phyloP scores from a whole-genome alignment of 192 early-diverging fungal species.

The Coemansia guatemalensis region DNA sequence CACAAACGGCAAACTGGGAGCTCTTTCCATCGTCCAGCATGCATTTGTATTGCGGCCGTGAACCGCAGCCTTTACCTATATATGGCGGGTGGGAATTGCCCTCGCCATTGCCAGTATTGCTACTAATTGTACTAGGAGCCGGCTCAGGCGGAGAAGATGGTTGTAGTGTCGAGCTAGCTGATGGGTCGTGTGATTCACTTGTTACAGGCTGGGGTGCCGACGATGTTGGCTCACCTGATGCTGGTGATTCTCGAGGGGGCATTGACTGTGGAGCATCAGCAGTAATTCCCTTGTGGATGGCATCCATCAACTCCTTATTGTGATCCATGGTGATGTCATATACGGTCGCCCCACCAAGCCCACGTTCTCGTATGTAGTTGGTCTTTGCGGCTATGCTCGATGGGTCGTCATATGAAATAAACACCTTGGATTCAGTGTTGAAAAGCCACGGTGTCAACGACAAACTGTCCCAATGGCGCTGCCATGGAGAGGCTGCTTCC shows the following conservation, averaged over 20 bases:
- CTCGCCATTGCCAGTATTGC: neutral
- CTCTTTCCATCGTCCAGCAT: conserved; percentile 20
- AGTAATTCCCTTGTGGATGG: conserved; percentile 10
- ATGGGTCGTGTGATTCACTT: neutral
- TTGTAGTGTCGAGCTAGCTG: neutral
- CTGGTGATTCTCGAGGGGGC: neutral
- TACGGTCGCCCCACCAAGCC: conserved; percentile 63
- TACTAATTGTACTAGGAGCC: conserved; percentile 3
- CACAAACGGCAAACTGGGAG: conserved; percentile 27
- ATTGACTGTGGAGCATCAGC: neutral
- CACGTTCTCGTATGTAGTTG: conserved; percentile 48
- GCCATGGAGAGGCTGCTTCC: conserved; percentile 51
- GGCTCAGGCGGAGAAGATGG: neutral
- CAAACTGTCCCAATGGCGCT: conserved; percentile 56
- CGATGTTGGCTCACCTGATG: neutral
- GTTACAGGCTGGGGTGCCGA: neutral
- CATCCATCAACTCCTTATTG: conserved; percentile 59
- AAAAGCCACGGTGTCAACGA: conserved; percentile 60
- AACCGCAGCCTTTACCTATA: conserved; percentile 21
- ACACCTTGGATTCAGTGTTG: conserved; percentile 57
- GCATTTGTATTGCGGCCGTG: conserved; percentile 23
- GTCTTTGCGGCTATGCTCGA: conserved; percentile 63
- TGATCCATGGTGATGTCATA: conserved; percentile 52
- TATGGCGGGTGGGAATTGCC: conserved; percentile 2
- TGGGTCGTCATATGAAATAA: conserved; percentile 78